These are phyloP conservation scores for Stentor roeselii DNA, from an alignment of 73 alveolate genomes.

Conservation along the genomic window DNA sequence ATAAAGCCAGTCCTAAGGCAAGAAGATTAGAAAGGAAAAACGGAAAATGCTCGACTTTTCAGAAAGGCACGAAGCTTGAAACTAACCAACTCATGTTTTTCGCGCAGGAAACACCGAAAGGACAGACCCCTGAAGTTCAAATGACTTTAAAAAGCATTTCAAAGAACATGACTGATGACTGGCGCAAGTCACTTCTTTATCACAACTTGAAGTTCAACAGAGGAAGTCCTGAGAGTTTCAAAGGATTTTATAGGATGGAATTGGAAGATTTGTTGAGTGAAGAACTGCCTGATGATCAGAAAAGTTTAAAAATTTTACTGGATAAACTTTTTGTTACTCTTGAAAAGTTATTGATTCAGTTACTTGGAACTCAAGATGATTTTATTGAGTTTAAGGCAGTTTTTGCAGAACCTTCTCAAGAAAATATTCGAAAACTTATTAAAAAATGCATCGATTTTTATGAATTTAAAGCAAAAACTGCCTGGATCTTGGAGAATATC, in stretches of 20 bases:
- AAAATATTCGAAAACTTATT: not conserved
- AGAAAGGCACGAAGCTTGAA: no score
- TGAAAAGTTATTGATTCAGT: not conserved
- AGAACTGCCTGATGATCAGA: no score
- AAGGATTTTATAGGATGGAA: no score
- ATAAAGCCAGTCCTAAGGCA: not conserved
- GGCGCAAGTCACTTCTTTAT: not conserved
- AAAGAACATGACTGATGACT: not conserved
- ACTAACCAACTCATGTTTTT: not conserved
- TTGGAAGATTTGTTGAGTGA: not conserved
- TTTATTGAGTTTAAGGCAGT: not conserved
- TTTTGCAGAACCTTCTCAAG: not conserved
- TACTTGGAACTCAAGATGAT: not conserved
- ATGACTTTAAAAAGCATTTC: not conserved
- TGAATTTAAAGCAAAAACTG: not conserved
- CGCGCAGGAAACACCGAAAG: not conserved
- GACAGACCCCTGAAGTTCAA: not conserved
- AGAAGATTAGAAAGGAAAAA: not conserved
- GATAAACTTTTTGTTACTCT: not conserved
- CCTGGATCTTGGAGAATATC: not conserved
- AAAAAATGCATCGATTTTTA: not conserved
- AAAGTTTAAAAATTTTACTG: no score
- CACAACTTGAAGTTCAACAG: not conserved
- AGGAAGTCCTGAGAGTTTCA: not conserved
- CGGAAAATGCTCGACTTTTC: no score